These are phyloP conservation scores for Rhodotorula graminis DNA, from an alignment of 768 basidiomycete genomes.

Conservation along the genomic window DNA sequence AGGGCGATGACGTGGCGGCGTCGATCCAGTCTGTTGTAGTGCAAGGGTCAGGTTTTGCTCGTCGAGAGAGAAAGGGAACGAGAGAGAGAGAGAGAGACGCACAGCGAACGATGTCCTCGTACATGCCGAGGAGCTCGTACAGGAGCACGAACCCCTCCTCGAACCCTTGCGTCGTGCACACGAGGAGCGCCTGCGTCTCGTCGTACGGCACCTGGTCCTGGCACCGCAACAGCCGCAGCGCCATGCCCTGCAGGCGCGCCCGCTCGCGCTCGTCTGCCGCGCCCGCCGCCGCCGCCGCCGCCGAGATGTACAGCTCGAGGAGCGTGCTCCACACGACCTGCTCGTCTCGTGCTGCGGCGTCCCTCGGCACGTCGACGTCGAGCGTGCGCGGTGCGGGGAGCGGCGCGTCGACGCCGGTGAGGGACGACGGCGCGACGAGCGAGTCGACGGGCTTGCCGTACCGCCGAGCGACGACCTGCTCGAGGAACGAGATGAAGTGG, in stretches of 20 bases:
- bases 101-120: constrained; percentile 87
- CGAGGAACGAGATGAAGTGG: constrained; percentile 80
- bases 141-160: constrained; percentile 78
- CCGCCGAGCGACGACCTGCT: constrained; percentile 70
- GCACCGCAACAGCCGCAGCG: constrained; percentile 62
- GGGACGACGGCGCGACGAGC: constrained; percentile 24
- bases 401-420: constrained; percentile 20
- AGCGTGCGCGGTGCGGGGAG: constrained; percentile 28
- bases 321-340: constrained; percentile 91
- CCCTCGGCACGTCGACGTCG: not conserved
- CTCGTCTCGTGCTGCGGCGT: constrained; percentile 58
- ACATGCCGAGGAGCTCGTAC: constrained; percentile 93
- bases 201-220: constrained; percentile 64
- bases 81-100: constrained; percentile 55
- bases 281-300: not conserved
- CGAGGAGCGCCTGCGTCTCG: constrained; percentile 82
- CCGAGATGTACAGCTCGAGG: constrained; percentile 75
- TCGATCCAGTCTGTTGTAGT: constrained; percentile 30
- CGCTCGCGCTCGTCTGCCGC: not conserved
- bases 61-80: not conserved
- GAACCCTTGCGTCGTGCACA: constrained; percentile 79
- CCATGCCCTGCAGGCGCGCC: constrained; percentile 57
- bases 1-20: constrained; percentile 1
- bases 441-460: constrained; percentile 55
- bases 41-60: no score